phyloP scores from a whole-genome alignment of 768 basidiomycete species.

The Mycena haematopus region DNA sequence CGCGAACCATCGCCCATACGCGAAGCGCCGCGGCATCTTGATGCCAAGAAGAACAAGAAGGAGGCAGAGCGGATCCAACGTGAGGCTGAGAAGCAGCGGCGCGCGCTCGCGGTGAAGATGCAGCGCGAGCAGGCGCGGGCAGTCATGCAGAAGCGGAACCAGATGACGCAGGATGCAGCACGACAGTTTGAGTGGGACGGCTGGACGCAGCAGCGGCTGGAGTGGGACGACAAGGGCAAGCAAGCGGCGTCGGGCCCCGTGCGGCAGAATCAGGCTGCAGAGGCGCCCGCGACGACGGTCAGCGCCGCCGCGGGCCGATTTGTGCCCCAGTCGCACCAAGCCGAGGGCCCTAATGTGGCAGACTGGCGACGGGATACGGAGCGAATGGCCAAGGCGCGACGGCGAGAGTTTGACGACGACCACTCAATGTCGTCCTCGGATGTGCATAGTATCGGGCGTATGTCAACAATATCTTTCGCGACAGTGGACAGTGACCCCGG shows the following conservation, averaged over 20 bases:
- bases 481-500: conserved; percentile 90
- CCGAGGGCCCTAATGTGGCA: conserved; percentile 40
- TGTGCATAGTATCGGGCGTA: conserved; percentile 73
- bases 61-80: conserved; percentile 78
- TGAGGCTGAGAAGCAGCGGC: conserved; percentile 86
- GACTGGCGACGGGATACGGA: conserved; percentile 63
- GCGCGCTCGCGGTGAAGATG: conserved; percentile 73
- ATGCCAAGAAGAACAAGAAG: conserved; percentile 81
- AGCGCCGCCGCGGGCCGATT: conserved; percentile 70
- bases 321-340: conserved; percentile 30
- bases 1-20: conserved; percentile 59
- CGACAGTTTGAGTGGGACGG: conserved; percentile 69
- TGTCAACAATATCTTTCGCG: conserved; percentile 81
- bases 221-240: conserved; percentile 56
- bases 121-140: conserved; percentile 90
- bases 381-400: conserved; percentile 75
- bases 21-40: conserved; percentile 47
- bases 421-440: conserved; percentile 92
- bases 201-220: conserved; percentile 51
- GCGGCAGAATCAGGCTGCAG: conserved; percentile 59
- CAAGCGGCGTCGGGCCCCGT: conserved; percentile 67
- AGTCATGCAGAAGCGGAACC: conserved; percentile 89
- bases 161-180: conserved; percentile 67
- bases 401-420: conserved; percentile 87
- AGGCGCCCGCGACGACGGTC: conserved; percentile 52